Percentiles rank a stretch among this genome's conserved stretches.
Evolutionary conservation across 768 basidiomycete species (phyloP).

Genomic region (Boletus tomentosulus): DNA sequence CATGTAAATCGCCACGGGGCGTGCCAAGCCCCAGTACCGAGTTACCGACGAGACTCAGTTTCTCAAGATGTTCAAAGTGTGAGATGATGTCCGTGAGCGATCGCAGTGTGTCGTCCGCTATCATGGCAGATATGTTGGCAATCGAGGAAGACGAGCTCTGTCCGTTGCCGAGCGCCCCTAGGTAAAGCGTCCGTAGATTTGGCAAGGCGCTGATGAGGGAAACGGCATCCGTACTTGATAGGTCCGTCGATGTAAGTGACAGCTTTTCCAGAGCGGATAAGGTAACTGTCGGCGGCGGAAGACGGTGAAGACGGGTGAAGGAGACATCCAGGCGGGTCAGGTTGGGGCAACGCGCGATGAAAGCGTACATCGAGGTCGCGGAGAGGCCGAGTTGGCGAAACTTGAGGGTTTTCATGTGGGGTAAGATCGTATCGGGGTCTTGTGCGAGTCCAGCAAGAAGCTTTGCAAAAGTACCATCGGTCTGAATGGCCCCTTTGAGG

Average conservation of each 20-base stretch:
- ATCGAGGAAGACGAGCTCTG: conserved; percentile 42
- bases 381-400: conserved; percentile 51
- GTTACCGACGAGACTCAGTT: conserved; percentile 61
- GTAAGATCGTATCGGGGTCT: conserved; percentile 29
- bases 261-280: conserved; percentile 49
- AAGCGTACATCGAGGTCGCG: conserved; percentile 41
- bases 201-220: conserved; percentile 37
- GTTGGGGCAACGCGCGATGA: conserved; percentile 46
- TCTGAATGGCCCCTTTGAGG: conserved; percentile 34
- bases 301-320: conserved; percentile 52
- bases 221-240: conserved; percentile 40
- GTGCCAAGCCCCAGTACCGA: conserved; percentile 46
- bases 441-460: conserved; percentile 31
- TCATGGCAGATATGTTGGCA: conserved; percentile 45
- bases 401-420: conserved; percentile 50
- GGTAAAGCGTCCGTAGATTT: conserved; percentile 43
- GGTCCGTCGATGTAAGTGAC: conserved; percentile 54
- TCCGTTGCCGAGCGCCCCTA: conserved; percentile 56
- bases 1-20: conserved; percentile 23
- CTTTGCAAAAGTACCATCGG: conserved; percentile 50
- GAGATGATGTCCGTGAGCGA: conserved; percentile 41
- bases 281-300: conserved; percentile 6
- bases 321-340: conserved; percentile 58
- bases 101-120: conserved; percentile 48
- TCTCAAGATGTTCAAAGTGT: conserved; percentile 39